Evolutionary conservation across 169 alveolate genomes (phyloP).

Genomic region (Perkinsus olseni): DNA sequence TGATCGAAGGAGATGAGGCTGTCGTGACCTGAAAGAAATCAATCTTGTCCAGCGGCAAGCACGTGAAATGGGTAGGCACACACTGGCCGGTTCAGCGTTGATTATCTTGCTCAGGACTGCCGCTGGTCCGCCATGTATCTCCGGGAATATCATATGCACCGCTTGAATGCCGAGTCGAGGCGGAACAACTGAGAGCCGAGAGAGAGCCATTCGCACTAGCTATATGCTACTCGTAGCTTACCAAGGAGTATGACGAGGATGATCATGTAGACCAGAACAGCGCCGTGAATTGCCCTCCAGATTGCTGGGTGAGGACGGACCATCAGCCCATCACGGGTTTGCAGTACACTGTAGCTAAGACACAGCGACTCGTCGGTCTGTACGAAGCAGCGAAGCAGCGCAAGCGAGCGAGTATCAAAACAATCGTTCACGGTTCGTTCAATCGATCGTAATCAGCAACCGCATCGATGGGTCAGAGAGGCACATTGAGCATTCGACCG

Average conservation of each 20-base stretch:
- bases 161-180: constrained; percentile 16
- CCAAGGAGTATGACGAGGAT: constrained; percentile 21
- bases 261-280: constrained; percentile 17
- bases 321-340: constrained; percentile 28
- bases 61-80: too few relatives aligned
- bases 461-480: too few relatives aligned
- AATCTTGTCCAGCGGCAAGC: too few relatives aligned
- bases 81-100: background rate
- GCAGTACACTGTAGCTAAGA: constrained; percentile 22
- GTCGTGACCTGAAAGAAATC: background rate
- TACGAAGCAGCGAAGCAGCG: too few relatives aligned
- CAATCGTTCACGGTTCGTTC: too few relatives aligned
- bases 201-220: too few relatives aligned
- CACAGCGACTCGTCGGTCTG: background rate
- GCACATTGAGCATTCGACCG: background rate
- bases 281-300: constrained; percentile 36
- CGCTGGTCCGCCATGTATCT: background rate
- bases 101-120: background rate
- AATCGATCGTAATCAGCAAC: too few relatives aligned
- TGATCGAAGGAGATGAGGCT: background rate
- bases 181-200: constrained; percentile 4
- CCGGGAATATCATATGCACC: constrained; percentile 23
- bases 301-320: constrained; percentile 40
- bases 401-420: too few relatives aligned
- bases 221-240: too few relatives aligned